phyloP scores from a whole-genome alignment of 345 rosid species.

The Boechera retrofracta region DNA sequence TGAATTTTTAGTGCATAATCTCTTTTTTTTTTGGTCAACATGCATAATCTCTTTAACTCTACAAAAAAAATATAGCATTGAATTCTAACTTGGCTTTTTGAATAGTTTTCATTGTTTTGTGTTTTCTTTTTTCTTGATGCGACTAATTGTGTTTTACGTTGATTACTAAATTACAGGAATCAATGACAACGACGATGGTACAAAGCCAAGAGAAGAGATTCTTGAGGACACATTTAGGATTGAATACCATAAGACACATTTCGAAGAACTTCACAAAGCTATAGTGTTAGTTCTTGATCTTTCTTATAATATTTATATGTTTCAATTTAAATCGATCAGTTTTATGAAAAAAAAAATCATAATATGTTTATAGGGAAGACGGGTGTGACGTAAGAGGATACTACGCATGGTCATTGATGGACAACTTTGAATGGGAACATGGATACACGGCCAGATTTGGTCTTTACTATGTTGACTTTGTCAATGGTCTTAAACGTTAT shows the following conservation, averaged over 20 bases:
- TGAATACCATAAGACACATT: constrained; percentile 41
- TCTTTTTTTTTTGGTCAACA: not conserved
- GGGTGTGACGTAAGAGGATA: constrained; percentile 68
- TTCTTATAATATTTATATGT: not conserved
- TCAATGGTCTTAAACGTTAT: constrained; percentile 54
- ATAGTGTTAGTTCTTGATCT: constrained; percentile 45
- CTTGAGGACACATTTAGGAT: constrained; percentile 41
- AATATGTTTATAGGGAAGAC: constrained; percentile 39
- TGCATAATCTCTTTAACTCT: not conserved
- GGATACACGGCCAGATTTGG: constrained; percentile 61
- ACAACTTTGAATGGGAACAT: constrained; percentile 63
- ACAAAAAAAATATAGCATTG: not conserved
- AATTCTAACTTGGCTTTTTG: not conserved
- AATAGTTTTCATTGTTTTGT: too few relatives aligned
- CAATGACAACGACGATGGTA: constrained; percentile 39
- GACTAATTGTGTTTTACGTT: not conserved
- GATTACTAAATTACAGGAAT: constrained; percentile 34
- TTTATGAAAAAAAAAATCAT: not conserved
- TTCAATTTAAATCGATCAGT: not conserved
- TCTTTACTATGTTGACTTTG: constrained; percentile 59
- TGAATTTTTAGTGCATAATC: not conserved
- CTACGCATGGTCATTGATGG: constrained; percentile 62
- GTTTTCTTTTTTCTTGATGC: not conserved
- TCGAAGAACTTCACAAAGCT: constrained; percentile 45
- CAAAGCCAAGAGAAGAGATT: constrained; percentile 37